Evolutionary conservation across 2,329 filamentous ascomycete genomes (phyloP), one percentile per base, ranked within the genome.

Genomic region (Tricladium varicosporioides): DNA sequence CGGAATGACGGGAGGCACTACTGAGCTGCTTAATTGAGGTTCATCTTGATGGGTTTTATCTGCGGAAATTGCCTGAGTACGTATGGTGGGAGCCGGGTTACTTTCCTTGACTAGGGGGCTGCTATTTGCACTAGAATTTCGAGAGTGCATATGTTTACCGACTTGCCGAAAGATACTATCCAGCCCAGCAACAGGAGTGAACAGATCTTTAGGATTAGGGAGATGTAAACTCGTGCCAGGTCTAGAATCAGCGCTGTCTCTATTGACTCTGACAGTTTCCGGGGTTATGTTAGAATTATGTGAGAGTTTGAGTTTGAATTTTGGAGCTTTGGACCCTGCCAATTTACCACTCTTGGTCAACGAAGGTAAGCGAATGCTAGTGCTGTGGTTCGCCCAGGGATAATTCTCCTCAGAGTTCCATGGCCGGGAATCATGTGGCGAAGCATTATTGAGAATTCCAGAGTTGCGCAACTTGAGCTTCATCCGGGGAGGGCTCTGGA

Each of bases 121-220:
- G 43, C 62, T 69, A 32, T 54, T 63, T 10, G 52, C 45, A 53
- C 64, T 68, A 11, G 58, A 31, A 48, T 60, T 67, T 27, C 65
- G 60, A 15, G 66, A 61, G 53, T 67, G 63, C 11, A 69, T 51
- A 56, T 66, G 65, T 43, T 51, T 62, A 49, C 63, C 61, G 40
- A 70, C 64, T 48, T 68, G 64, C 40, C 60, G 65, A 52, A 72
- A 69, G n/a, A 70, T 62, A 40, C 60, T 64, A 27, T 69, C 63
- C 32, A 70, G 51, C 33, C 65, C 65, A 48, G 54, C 51, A 48
- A 58, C 48, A 8, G 69, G 57, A 11, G 68, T 69, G 54, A 71
- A 71, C 14, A 71, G 51, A 55, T 71, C 69, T 55, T 64, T 68
- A 9, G 65, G 63, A 31, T 60, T 61, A 19, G 55, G 57, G 43